Conservation (phyloP, 805 yeast genomes). For the Pichia ethanolica region DNA sequence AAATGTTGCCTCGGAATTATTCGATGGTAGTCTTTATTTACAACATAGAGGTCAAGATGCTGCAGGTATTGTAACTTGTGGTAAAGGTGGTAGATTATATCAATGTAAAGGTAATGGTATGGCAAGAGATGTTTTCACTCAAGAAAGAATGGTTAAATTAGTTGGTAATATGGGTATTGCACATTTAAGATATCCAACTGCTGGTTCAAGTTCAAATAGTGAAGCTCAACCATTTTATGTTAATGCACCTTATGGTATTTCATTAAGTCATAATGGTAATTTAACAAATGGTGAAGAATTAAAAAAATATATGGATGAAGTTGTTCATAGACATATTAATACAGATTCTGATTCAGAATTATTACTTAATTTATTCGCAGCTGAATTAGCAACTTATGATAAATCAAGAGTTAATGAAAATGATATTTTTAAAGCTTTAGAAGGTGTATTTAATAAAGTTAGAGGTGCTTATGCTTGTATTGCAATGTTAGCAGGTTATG, state of each 20-base stretch:
- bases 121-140: conserved; percentile 96
- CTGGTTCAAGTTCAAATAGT: conserved; percentile 90
- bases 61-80: conserved; percentile 97
- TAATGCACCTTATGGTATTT: conserved; percentile 92
- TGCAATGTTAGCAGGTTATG: conserved; percentile 94
- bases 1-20: conserved; percentile 80
- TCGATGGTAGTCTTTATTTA: conserved; percentile 85
- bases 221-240: conserved; percentile 99
- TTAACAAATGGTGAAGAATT: conserved; percentile 79
- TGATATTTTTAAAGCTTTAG: conserved; percentile 80
- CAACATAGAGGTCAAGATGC: conserved; percentile 99
- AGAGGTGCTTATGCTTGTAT: conserved; percentile 98
- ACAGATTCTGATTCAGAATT: conserved; percentile 96
- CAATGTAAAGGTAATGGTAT: conserved; percentile 99
- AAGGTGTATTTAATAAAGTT: conserved; percentile 70
- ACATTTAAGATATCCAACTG: conserved; percentile 94
- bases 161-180: conserved; percentile 94
- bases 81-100: conserved; percentile 84
- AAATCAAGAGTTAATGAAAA: conserved; percentile 87
- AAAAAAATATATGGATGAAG: conserved; percentile 77
- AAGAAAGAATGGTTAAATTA: conserved; percentile 64
- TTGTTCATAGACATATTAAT: conserved; percentile 93
- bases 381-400: conserved; percentile 84
- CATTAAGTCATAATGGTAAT: conserved; percentile 90
- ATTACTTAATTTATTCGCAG: conserved; percentile 81